Evolutionary conservation across 148 eudicot genomes (phyloP).

Genomic region (Camellia lanceoleosa): DNA sequence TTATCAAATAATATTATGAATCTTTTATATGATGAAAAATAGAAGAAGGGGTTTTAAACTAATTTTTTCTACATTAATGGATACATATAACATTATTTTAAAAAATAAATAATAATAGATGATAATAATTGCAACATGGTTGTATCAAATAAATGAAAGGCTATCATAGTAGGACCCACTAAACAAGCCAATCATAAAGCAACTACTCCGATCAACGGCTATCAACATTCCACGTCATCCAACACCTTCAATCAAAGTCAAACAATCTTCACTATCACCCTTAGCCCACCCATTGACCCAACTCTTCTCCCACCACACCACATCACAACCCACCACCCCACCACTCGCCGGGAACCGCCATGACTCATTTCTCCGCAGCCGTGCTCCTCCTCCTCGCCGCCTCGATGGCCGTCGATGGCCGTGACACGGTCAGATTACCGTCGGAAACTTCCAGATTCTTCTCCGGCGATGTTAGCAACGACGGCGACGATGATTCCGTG

Average conservation of each 20-base stretch:
- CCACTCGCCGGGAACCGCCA: conserved; percentile 14
- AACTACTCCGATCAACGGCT: neutral
- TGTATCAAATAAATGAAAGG: too few relatives aligned
- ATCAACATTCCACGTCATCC: neutral
- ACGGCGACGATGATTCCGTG: conserved; percentile 32
- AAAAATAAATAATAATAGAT: too few relatives aligned
- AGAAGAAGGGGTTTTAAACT: too few relatives aligned
- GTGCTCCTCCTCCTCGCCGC: conserved; percentile 25
- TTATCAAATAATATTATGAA: too few relatives aligned
- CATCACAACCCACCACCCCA: neutral
- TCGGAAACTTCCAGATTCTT: conserved; percentile 34
- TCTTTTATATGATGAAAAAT: too few relatives aligned
- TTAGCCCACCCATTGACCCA: neutral
- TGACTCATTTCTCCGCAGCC: conserved; percentile 17
- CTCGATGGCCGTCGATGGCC: conserved; percentile 22
- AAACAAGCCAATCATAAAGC: neutral
- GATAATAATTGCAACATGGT: too few relatives aligned
- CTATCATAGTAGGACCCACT: neutral
- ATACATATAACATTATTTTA: too few relatives aligned
- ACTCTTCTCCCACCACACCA: neutral
- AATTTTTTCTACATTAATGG: too few relatives aligned
- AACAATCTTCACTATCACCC: neutral
- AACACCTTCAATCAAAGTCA: neutral
- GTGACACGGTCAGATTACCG: conserved; percentile 37
- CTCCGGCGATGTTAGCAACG: neutral